A percentile compares a stretch with the other conserved stretches of the same genome.
Conservation (phyloP, 108 stramenopile genomes). For the Epipyxis sp. region DNA sequence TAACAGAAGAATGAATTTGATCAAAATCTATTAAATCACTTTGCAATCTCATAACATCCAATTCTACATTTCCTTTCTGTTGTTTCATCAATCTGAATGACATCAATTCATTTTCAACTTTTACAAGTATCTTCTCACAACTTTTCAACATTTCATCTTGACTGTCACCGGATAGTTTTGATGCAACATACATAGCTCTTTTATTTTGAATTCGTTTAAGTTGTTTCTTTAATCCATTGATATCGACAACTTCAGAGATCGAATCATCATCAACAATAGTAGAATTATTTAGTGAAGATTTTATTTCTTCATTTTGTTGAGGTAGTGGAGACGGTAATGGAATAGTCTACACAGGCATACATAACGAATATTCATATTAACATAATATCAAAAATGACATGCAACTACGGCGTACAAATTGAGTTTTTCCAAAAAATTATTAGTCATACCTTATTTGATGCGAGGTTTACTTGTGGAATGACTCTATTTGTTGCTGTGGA, state of each 20-base stretch:
- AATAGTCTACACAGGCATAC: not conserved
- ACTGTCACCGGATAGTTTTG: not conserved
- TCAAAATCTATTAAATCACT: too few relatives aligned
- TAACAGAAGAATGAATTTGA: too few relatives aligned
- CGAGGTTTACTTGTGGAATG: too few relatives aligned
- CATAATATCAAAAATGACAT: too few relatives aligned
- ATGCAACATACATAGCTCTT: not conserved
- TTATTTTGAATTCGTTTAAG: slow-evolving; percentile 16
- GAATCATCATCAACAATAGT: not conserved
- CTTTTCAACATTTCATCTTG: slow-evolving; percentile 1
- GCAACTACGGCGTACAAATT: too few relatives aligned
- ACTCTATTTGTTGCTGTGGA: not conserved
- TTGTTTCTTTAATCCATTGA: slow-evolving; percentile 12
- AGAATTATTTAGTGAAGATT: not conserved
- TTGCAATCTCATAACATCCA: too few relatives aligned
- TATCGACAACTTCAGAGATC: not conserved
- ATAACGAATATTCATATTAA: not conserved
- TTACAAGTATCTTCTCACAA: not conserved
- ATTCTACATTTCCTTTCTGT: too few relatives aligned
- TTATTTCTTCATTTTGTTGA: not conserved
- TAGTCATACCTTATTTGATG: too few relatives aligned
- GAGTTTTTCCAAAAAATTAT: too few relatives aligned
- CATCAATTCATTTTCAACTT: not conserved
- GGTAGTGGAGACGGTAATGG: not conserved
- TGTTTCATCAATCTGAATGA: too few relatives aligned